Conservation (phyloP, 148 eudicot genomes). For the Salicornia ramosissima region DNA sequence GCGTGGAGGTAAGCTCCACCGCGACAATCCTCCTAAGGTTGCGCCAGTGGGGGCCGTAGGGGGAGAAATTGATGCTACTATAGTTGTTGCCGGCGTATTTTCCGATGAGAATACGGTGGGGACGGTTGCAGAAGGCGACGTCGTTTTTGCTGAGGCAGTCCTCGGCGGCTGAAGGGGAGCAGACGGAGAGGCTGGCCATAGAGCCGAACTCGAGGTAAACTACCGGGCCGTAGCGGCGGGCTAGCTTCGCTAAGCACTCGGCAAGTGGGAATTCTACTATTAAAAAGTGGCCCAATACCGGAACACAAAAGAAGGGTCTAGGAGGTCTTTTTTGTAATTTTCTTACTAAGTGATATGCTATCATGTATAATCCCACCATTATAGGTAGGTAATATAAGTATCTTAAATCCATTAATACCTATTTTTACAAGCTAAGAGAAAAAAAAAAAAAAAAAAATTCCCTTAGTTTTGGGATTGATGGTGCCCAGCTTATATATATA, state of each 20-base stretch:
- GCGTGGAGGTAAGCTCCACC: slow-evolving; percentile 4
- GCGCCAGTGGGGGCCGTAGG: slow-evolving; percentile 22
- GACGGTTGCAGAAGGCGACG: slow-evolving; percentile 16
- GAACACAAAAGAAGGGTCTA: slow-evolving; percentile 31
- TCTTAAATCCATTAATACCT: neutral
- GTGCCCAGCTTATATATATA: no score
- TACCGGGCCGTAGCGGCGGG: slow-evolving; percentile 30
- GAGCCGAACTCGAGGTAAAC: slow-evolving; percentile 36
- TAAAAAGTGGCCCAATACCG: slow-evolving; percentile 40
- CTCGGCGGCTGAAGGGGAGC: slow-evolving; percentile 13
- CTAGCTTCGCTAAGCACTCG: slow-evolving; percentile 23
- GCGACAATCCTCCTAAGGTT: slow-evolving; percentile 15
- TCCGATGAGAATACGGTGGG: neutral
- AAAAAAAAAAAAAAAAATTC: no score
- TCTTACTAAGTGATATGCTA: slow-evolving; percentile 2
- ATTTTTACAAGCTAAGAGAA: no score
- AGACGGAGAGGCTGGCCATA: slow-evolving; percentile 24
- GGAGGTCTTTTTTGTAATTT: slow-evolving; percentile 37
- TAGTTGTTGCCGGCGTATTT: slow-evolving; percentile 12
- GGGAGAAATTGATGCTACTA: slow-evolving; percentile 11
- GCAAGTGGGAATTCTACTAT: slow-evolving; percentile 32
- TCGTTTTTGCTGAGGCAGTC: slow-evolving; percentile 20
- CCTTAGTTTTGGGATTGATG: no score
- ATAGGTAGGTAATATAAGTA: neutral
- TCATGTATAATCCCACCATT: slow-evolving; percentile 14